Percentiles rank a stretch among this genome's conserved stretches.
Conservation (phyloP, 108 stramenopile species). For the Phaeodactylum tricornutum region DNA sequence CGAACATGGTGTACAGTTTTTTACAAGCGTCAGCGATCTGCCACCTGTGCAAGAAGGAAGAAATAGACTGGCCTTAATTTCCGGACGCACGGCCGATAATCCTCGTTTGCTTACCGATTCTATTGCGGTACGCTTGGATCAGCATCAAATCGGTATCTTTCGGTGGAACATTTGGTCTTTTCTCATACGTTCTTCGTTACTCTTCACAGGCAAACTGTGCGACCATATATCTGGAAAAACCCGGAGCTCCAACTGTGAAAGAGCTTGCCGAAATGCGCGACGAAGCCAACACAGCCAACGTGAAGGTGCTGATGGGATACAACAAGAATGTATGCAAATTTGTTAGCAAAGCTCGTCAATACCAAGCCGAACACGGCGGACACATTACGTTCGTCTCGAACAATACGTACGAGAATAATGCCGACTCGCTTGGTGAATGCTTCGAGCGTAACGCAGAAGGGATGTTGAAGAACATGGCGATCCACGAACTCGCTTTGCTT, state of each 20-base stretch:
- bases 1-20: slow-evolving; percentile 60
- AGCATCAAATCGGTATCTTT: neutral
- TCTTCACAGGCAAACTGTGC: slow-evolving; percentile 1
- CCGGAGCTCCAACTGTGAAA: slow-evolving; percentile 83
- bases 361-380: slow-evolving; percentile 51
- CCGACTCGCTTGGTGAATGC: slow-evolving; percentile 85
- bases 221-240: slow-evolving; percentile 83
- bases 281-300: slow-evolving; percentile 61
- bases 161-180: neutral
- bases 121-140: slow-evolving; percentile 26
- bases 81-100: slow-evolving; percentile 85
- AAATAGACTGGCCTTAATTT: slow-evolving; percentile 77
- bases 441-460: slow-evolving; percentile 90
- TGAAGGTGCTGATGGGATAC: slow-evolving; percentile 86
- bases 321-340: slow-evolving; percentile 93
- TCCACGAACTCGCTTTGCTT: slow-evolving; percentile 83
- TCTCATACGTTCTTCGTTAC: neutral
- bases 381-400: slow-evolving; percentile 82
- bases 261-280: slow-evolving; percentile 64
- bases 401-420: slow-evolving; percentile 86
- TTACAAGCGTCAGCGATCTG: slow-evolving; percentile 51
- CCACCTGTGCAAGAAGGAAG: slow-evolving; percentile 57
- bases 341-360: slow-evolving; percentile 80
- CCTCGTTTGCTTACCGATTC: slow-evolving; percentile 64
- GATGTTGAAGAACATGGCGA: slow-evolving; percentile 94